A percentile compares a stretch with the other conserved stretches of the same genome.
These are phyloP conservation scores for Tulasnella sp. DNA, from an alignment of 768 basidiomycete genomes.

Conservation along the genomic window DNA sequence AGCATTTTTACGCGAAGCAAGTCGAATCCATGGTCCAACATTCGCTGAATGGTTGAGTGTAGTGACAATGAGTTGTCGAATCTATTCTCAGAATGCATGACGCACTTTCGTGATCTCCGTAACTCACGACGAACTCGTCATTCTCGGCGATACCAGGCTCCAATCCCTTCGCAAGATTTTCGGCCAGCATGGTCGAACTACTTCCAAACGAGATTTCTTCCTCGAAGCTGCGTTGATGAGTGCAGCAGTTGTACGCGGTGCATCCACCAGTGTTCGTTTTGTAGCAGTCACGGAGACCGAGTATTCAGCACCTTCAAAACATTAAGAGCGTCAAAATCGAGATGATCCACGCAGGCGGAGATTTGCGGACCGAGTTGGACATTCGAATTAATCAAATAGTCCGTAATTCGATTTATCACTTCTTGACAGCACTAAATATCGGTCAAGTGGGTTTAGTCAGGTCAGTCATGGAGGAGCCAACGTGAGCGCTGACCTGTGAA, in stretches of 20 bases:
- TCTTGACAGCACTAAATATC: constrained; percentile 28
- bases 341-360: neutral
- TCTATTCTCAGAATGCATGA: neutral
- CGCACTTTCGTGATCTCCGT: constrained; percentile 62
- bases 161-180: constrained; percentile 53
- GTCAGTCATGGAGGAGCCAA: neutral
- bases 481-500: constrained; percentile 36
- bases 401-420: constrained; percentile 46
- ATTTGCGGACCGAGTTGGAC: constrained; percentile 41
- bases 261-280: constrained; percentile 35
- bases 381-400: constrained; percentile 61
- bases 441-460: neutral
- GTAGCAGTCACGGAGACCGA: constrained; percentile 42
- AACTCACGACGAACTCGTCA: constrained; percentile 65
- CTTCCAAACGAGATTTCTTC: constrained; percentile 55
- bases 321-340: neutral
- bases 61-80: neutral
- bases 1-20: constrained; percentile 45
- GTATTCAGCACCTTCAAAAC: constrained; percentile 42
- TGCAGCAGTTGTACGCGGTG: constrained; percentile 38
- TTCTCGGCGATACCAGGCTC: constrained; percentile 41
- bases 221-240: constrained; percentile 51
- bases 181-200: constrained; percentile 54
- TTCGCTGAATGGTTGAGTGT: constrained; percentile 41
- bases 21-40: constrained; percentile 59